Conservation (phyloP, 371 early-diverging fungal species). For the Haplosporangium sp. region DNA sequence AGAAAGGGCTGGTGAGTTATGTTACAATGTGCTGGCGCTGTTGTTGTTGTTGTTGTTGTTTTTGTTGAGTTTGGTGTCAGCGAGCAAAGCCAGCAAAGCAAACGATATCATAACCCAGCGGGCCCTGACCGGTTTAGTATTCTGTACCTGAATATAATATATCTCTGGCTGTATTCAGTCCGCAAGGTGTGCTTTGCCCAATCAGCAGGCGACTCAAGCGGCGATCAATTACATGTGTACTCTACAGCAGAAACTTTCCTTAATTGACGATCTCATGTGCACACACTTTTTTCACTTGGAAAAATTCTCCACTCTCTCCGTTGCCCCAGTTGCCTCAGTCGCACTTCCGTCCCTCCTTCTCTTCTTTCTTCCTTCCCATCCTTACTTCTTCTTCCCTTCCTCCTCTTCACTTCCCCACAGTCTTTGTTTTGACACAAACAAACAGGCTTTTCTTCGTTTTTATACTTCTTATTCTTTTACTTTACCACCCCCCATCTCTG, state of each 20-base stretch:
- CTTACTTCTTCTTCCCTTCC: constrained; percentile 4
- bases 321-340: neutral
- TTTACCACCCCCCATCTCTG: constrained; percentile 5
- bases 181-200: no score
- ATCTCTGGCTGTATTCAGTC: neutral
- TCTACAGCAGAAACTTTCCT: no score
- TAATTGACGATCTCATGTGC: no score
- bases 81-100: no score
- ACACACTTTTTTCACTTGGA: neutral
- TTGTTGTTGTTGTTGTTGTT: constrained; percentile 5
- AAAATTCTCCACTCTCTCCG: constrained; percentile 10
- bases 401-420: neutral
- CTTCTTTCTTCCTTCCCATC: neutral
- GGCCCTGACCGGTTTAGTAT: no score
- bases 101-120: no score
- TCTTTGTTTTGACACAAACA: neutral
- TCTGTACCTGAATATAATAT: no score
- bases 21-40: neutral
- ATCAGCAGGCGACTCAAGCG: no score
- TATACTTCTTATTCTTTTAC: no score
- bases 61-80: neutral
- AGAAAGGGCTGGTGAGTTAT: no score
- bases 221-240: no score
- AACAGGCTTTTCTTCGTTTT: no score
- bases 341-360: neutral